Base-by-base conservation (phyloP, 805 yeast species). In the Millerozyma miso region DNA sequence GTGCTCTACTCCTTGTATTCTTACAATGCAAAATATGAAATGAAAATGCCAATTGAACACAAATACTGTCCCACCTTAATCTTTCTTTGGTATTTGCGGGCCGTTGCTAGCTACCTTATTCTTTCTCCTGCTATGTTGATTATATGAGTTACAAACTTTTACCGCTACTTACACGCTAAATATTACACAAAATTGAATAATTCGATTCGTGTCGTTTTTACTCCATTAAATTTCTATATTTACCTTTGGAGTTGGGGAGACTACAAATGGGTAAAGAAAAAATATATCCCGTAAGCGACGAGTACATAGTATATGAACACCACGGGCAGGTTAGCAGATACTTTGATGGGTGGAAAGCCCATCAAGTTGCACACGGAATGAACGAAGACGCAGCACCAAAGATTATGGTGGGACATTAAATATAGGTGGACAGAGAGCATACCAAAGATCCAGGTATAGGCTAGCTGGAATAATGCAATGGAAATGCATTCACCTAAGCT, bases 391-490 rank as follows among this genome's bases (percentile, higher is more conserved):
- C 83, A 68, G 16, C 80, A 65, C 81, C 82, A 80, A 6, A 83
- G 50, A 40, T 74, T 76, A 18, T 70, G 37, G 15, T 47, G 71
- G 1, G 79, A 71, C 43, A 73, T 62, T n/a, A 83, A 48, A 48
- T 76, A 80, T 6, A 83, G 45, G 44, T 69, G 69, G 47, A 81
- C 74, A 1, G 89, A 82, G 42, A 84, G 65, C 38, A 79, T 66
- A 1, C 95, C 96, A 62, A 88, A 88, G 7, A 83, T 44, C 3
- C 81, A 66, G 1, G 96, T 88, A 57, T 84, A 87, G 0, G 56
- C 39, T 35, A 81, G 61, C 50, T 88, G 96, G 44, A 81, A 70
- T 2, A 75, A 64, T 4, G 62, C 55, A 4, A 69, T 31, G 1
- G 72, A 23, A 1, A 80, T 67, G 14, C 61, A 52, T 0, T 46